Evolutionary conservation across 176 grass and related monocot species (phyloP).

Genomic region (Sorghum bicolor): Sorghum_bicolor_NCBIv3 NC_012879.2:4292001-4292500

Average conservation of each 20-base stretch:
- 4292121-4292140: slow-evolving; percentile 16
- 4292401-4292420: too few relatives aligned
- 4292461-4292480: too few relatives aligned
- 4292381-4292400: background rate
- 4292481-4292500: too few relatives aligned
- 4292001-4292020: background rate
- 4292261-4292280: slow-evolving; percentile 15
- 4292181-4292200: slow-evolving; percentile 10
- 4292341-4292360: slow-evolving; percentile 2
- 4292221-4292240: background rate
- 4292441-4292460: too few relatives aligned
- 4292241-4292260: slow-evolving; percentile 20
- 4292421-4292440: too few relatives aligned
- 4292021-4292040: slow-evolving; percentile 7
- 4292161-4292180: background rate
- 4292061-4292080: slow-evolving; percentile 26
- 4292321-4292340: background rate
- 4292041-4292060: slow-evolving; percentile 48
- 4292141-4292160: background rate
- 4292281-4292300: background rate
- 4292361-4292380: too few relatives aligned
- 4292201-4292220: slow-evolving; percentile 31
- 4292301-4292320: background rate
- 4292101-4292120: background rate
- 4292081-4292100: background rate